Evolutionary conservation across 306 rosid genomes (phyloP).

Genomic region (Albizia julibrissin): DNA sequence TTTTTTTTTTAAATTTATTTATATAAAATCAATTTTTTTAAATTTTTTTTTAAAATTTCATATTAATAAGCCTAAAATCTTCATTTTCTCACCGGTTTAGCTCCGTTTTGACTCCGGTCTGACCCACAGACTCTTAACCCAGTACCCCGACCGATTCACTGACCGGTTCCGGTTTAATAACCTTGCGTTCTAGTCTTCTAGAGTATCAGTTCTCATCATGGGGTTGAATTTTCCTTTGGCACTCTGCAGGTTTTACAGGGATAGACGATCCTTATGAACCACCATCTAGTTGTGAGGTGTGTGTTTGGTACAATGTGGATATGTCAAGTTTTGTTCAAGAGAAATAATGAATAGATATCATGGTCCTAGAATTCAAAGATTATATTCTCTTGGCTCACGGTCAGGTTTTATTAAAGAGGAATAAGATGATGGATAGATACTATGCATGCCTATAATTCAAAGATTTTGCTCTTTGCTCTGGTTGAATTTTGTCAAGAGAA

Average conservation of each 20-base stretch:
- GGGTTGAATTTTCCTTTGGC: constrained; percentile 32
- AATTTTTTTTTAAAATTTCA: too few relatives aligned
- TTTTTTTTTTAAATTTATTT: too few relatives aligned
- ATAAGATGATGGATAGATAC: not conserved
- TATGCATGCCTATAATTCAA: not conserved
- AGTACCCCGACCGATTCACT: too few relatives aligned
- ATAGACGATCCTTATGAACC: constrained; percentile 90
- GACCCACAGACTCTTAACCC: too few relatives aligned
- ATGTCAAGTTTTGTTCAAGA: constrained; percentile 6
- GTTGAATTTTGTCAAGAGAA: not conserved
- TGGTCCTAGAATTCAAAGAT: not conserved
- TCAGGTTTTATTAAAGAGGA: constrained; percentile 1
- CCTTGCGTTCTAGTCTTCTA: not conserved
- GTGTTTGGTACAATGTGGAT: constrained; percentile 30
- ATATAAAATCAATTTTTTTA: too few relatives aligned
- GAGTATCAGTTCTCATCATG: constrained; percentile 5
- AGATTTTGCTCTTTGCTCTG: not conserved
- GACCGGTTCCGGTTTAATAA: too few relatives aligned
- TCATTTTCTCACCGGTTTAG: too few relatives aligned
- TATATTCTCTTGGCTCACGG: not conserved
- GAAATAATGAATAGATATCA: not conserved
- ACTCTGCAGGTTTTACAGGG: constrained; percentile 87
- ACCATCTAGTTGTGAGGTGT: constrained; percentile 77
- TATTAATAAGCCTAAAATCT: too few relatives aligned
- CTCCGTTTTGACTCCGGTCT: too few relatives aligned